Conservation (phyloP, 257 asterid species). For the Verbena officinalis region DNA sequence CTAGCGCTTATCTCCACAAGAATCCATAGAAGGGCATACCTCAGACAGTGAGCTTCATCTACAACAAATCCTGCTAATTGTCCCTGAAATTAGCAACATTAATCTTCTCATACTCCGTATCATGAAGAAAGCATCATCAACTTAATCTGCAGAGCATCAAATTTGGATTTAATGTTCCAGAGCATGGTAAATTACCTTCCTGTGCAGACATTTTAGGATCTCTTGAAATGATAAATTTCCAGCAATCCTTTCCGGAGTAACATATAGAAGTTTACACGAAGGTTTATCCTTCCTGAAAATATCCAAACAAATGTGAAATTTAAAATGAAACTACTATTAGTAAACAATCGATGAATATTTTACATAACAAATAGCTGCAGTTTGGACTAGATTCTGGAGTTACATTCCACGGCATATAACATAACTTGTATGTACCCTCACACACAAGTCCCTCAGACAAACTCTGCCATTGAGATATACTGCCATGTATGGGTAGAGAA, state of each 20-base stretch:
- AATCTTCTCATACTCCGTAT: slow-evolving; percentile 20
- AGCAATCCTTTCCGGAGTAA: slow-evolving; percentile 96
- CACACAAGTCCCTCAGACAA: not conserved
- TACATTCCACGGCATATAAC: slow-evolving; percentile 15
- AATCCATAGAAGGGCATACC: slow-evolving; percentile 48
- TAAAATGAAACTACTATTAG: slow-evolving; percentile 20
- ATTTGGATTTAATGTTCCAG: slow-evolving; percentile 20
- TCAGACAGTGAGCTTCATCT: slow-evolving; percentile 98
- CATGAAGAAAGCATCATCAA: slow-evolving; percentile 14
- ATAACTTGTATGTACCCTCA: not conserved
- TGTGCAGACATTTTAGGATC: slow-evolving; percentile 56
- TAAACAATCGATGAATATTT: slow-evolving; percentile 11
- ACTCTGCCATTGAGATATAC: not conserved
- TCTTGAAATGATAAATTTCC: slow-evolving; percentile 91
- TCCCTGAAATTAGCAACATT: slow-evolving; percentile 58
- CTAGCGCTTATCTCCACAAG: slow-evolving; percentile 11
- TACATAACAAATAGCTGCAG: slow-evolving; percentile 11
- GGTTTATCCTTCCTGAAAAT: slow-evolving; percentile 81
- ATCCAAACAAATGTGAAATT: slow-evolving; percentile 18
- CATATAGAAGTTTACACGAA: slow-evolving; percentile 92
- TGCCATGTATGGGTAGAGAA: not conserved
- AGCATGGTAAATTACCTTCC: slow-evolving; percentile 55
- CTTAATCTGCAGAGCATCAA: slow-evolving; percentile 23
- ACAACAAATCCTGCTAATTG: slow-evolving; percentile 86
- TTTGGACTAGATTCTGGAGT: slow-evolving; percentile 20